Evolutionary conservation across 768 basidiomycete species (phyloP), one percentile per base, ranked within the genome.

Genomic region (Suillus americanus): DNA sequence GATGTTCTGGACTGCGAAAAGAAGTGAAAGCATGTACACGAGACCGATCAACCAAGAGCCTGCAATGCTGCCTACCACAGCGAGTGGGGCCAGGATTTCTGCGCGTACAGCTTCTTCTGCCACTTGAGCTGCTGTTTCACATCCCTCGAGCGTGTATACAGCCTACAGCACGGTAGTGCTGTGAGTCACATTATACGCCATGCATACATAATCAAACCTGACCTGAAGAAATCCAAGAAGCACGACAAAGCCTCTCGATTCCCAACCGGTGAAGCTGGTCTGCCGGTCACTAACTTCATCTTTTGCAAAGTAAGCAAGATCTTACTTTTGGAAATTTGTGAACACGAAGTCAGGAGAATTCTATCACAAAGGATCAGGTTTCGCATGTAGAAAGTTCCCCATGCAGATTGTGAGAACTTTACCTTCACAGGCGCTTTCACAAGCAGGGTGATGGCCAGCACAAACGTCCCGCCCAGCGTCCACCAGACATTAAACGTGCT

Each of bases 131-230:
- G 85, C 85, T 3, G 85, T 87, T 70, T 86, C 86, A 69, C 85
- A 86, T n/a, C 86, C 85, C 73, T 86, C 86, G 30, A 86, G 78
- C 2, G 86, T 86, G 66, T 86, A 86, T 20, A 86, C 86, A 9
- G 73, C 85, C 86, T n/a, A 85, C 83, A 10, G 83, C 83, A 80
- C 81, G 35, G 2, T 40, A 12, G 23, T 10, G 5, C 25, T 28
- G 23, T 18, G 38, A 40, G 56, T 57, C 5, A 9, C 16, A 10
- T 37, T 40, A 38, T 18, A 18, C 2, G 5, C 37, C 55, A 37
- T 56, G 3, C 13, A 6, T 25, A 37, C 35, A 37, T n/a, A 37
- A 23, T 37, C n/a, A 16, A 38, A 37, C 4, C n/a, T 38, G 6
- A 56, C 55, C 55, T 56, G 55, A 56, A 37, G 80, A 70, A 87